Base-by-base conservation (phyloP, 257 asterid genomes). In the Nicotiana paniculata region DNA sequence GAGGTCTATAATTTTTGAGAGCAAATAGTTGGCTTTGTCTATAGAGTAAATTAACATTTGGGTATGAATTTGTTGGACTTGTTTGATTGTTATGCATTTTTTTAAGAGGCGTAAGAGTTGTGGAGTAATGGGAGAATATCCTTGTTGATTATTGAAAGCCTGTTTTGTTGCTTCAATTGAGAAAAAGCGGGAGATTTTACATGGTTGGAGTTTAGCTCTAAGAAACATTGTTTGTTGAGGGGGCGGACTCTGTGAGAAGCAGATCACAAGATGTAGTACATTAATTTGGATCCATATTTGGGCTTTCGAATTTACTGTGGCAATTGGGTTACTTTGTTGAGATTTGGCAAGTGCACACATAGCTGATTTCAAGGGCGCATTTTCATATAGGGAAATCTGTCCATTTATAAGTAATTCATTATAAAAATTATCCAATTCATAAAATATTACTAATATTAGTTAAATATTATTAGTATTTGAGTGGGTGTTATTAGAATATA, bases 31-130 rank as follows among this genome's bases (percentile, higher is more conserved):
- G 86, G 91, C 93, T 92, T 91, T 93, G 79, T 81, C 88, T 69
- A 95, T 58, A 83, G 96, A 89, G 85, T 85, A 84, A 43, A 90
- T 51, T 64, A 91, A 87, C 86, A 90, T 85, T 82, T 94, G 97
- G 79, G 97, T 18, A 81, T 95, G 97, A 58, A 93, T 89, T 88
- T 95, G 98, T 88, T 85, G 89, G 84, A 90, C 88, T 46, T 77
- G 81, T 83, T 72, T 77, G 83, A 84, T 78, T 28, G 93, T 91
- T 76, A 87, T 89, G 91, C 94, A 86, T 54, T 77, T 79, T 79
- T 86, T 88, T 81, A 95, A 62, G 57, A 90, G 84, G 55, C 58
- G 32, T 67, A 95, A 59, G 24, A 95, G 90, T 7, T 86, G 88
- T 13, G 78, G 70, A 67, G 93, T 61, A 72, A 89, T 30, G 55